Percentiles rank a stretch among this genome's conserved stretches.
Conservation (phyloP, 768 basidiomycete species). For the Leccinum ochraceum region DNA sequence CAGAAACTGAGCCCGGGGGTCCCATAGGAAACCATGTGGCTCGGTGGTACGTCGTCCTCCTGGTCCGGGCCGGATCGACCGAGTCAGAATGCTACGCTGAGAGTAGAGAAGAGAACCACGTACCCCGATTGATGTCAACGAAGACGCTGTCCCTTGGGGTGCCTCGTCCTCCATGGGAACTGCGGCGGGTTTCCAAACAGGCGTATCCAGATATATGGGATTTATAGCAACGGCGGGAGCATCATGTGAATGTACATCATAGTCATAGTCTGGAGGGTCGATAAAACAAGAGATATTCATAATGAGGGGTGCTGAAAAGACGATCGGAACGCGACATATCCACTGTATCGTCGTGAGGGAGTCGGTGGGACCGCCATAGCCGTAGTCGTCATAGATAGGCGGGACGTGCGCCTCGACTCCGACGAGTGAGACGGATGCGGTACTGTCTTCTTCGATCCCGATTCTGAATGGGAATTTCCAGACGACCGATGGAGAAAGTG, state of each 20-base stretch:
- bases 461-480: no score
- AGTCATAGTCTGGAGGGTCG: neutral
- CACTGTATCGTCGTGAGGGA: neutral
- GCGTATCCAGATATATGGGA: neutral
- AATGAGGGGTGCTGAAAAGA: neutral
- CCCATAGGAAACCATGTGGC: slow-evolving; percentile 3
- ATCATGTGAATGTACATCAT: neutral
- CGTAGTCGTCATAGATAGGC: neutral
- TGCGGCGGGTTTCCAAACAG: neutral
- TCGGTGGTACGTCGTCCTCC: slow-evolving; percentile 1
- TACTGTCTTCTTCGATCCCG: slow-evolving; percentile 3
- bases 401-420: neutral
- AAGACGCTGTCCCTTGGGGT: neutral
- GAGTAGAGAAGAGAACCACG: neutral
- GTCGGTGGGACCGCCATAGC: neutral
- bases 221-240: neutral
- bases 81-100: slow-evolving; percentile 1
- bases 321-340: slow-evolving; percentile 7
- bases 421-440: neutral
- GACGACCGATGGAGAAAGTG: neutral
- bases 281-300: slow-evolving; percentile 9
- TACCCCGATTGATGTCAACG: neutral
- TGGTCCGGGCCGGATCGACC: neutral
- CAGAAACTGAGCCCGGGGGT: slow-evolving; percentile 24
- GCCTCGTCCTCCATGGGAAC: neutral